Percentiles rank a stretch among this genome's conserved stretches.
phyloP scores from a whole-genome alignment of 164 flowering plant genomes.

The Dillenia suffruticosa region DNA sequence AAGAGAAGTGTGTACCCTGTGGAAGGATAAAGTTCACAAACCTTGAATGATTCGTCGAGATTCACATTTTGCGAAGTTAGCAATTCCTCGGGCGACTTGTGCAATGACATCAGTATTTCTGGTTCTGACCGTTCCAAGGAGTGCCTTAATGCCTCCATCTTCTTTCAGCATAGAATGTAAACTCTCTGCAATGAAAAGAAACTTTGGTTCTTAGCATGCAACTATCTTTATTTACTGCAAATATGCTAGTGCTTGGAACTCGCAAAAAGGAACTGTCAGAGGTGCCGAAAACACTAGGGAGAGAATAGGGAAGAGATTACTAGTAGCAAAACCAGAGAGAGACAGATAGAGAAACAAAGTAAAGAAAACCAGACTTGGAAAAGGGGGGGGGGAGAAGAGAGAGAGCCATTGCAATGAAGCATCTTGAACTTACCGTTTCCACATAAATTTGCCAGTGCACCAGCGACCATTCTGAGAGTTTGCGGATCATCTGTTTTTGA shows the following conservation, averaged over 20 bases:
- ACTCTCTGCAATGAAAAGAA: constrained; percentile 40
- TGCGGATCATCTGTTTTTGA: constrained; percentile 76
- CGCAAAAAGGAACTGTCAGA: no score
- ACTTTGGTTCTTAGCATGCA: neutral
- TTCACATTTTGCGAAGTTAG: constrained; percentile 93
- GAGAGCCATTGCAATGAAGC: neutral
- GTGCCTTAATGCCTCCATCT: constrained; percentile 75
- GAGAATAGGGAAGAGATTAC: neutral
- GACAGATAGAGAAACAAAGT: no score
- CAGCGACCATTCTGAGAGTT: constrained; percentile 94
- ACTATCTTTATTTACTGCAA: no score
- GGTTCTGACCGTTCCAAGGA: constrained; percentile 54
- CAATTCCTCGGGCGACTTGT: constrained; percentile 84
- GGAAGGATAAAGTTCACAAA: constrained; percentile 15
- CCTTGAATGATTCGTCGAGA: constrained; percentile 75
- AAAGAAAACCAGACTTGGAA: no score
- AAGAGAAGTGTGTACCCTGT: neutral
- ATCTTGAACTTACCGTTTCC: constrained; percentile 69
- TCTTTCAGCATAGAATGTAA: constrained; percentile 57
- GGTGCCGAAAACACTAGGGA: no score
- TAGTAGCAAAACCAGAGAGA: no score
- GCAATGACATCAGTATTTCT: constrained; percentile 65
- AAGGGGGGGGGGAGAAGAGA: no score
- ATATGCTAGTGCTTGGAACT: no score
- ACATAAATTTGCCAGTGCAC: constrained; percentile 91